These are phyloP conservation scores for Candida cerambycidarum DNA, from an alignment of 805 yeast species.

Conservation along the genomic window DNA sequence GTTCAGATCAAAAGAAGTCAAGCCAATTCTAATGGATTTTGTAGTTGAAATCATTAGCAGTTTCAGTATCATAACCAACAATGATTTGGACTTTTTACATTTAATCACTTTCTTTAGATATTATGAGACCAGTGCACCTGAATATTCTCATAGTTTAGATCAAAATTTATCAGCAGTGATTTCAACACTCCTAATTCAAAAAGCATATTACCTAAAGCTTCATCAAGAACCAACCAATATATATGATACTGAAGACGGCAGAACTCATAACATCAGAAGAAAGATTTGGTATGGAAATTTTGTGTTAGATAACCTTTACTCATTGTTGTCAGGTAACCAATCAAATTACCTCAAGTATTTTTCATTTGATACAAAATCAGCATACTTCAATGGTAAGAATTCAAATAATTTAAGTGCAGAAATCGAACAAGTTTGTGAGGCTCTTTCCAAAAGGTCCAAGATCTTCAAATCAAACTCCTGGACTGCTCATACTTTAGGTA, in stretches of 20 bases:
- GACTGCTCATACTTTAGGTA: background rate
- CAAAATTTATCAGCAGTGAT: slow-evolving; percentile 58
- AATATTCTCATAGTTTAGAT: slow-evolving; percentile 56
- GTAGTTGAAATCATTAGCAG: slow-evolving; percentile 36
- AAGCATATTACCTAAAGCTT: slow-evolving; percentile 65
- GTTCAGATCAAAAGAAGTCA: background rate
- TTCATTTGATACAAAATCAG: slow-evolving; percentile 28
- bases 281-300: slow-evolving; percentile 36
- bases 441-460: background rate
- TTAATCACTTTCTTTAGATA: slow-evolving; percentile 51
- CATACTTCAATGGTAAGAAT: slow-evolving; percentile 32
- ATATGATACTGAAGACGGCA: slow-evolving; percentile 16
- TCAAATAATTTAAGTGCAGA: slow-evolving; percentile 32
- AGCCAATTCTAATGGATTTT: slow-evolving; percentile 21
- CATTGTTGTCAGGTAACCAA: slow-evolving; percentile 35
- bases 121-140: slow-evolving; percentile 50
- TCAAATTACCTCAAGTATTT: slow-evolving; percentile 25
- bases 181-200: slow-evolving; percentile 56
- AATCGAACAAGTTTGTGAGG: slow-evolving; percentile 26
- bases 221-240: slow-evolving; percentile 59
- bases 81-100: slow-evolving; percentile 52
- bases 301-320: slow-evolving; percentile 24
- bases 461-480: background rate
- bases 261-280: slow-evolving; percentile 26
- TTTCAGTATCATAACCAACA: slow-evolving; percentile 32